Conservation (phyloP, 371 early-diverging fungal genomes). For the Mortierella sp. region DNA sequence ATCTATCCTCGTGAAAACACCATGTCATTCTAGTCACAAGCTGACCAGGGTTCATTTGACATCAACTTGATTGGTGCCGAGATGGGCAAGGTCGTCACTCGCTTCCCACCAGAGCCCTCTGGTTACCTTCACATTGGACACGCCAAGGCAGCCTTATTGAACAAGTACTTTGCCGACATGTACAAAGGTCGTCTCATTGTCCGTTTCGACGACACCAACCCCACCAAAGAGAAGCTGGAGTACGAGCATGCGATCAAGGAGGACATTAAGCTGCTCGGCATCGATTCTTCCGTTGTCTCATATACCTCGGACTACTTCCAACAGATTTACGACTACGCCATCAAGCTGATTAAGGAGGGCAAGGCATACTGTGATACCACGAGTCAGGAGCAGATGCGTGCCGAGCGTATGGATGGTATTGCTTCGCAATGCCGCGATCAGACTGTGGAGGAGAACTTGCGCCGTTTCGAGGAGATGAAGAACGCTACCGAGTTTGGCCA, state of each 20-base stretch:
- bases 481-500: conserved; percentile 86
- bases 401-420: conserved; percentile 92
- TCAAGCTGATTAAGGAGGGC: conserved; percentile 92
- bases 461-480: conserved; percentile 95
- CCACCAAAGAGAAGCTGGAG: conserved; percentile 96
- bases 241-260: conserved; percentile 96
- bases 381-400: conserved; percentile 87
- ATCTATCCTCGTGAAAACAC: too few relatives aligned
- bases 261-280: conserved; percentile 90
- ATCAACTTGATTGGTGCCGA: conserved; percentile 87
- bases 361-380: conserved; percentile 99
- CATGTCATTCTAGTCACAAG: conserved; percentile 52
- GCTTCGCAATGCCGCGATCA: conserved; percentile 90
- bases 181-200: conserved; percentile 96
- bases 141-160: conserved; percentile 99
- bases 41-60: conserved; percentile 95
- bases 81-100: conserved; percentile 91
- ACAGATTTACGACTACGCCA: conserved; percentile 85
- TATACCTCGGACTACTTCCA: conserved; percentile 99
- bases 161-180: conserved; percentile 95
- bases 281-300: conserved; percentile 82
- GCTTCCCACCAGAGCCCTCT: conserved; percentile 99
- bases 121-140: conserved; percentile 99
- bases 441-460: conserved; percentile 91
- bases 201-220: conserved; percentile 99